Evolutionary conservation across 805 yeast genomes (phyloP), one percentile per base, ranked within the genome.

Genomic region (Suhomyces kilbournensis): DNA sequence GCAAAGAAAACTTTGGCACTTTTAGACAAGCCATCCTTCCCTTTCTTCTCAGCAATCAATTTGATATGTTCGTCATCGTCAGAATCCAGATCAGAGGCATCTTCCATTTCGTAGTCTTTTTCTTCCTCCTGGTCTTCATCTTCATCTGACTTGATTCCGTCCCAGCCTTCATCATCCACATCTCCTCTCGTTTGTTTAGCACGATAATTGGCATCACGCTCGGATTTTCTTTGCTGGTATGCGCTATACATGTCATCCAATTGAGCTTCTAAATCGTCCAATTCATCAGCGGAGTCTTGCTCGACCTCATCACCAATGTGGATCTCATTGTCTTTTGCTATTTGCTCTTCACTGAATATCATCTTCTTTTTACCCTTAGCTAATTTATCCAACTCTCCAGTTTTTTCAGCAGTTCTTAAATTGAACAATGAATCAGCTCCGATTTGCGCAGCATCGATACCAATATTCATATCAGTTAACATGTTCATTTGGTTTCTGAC

Each of bases 401-500:
- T 85, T 69, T 87, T 88, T 68, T 89, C 89, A 3, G 97, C 97
- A n/a, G 81, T 72, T 63, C 84, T 86, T 66, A 94, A 77, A 64
- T 86, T 90, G 75, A 94, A 94, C 53, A 90, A 74, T 1, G 92
- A 80, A 53, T 88, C 92, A 51, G 86, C 78, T 35, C 94, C 97
- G 54, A 83, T 76, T 49, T 81, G 80, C 15, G 90, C 93, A 15
- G 97, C 97, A 66, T 94, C 99, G 50, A 90, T 77, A 80, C 98
- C 97, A 56, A 94, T 84, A 64, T 91, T 96, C 74, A 80, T 82
- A 64, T 96, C 97, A 5, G 97, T 89, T 53, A 88, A 76, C 97
- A 94, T 92, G 69, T 89, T 90, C 93, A 94, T 86, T 73, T 94
- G 97, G 88, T 90, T 86, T 74, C 98, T 83, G 47, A 80, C 77